phyloP scores from a whole-genome alignment of 495 filamentous ascomycete genomes.

The Penicillium egyptiacum region DNA sequence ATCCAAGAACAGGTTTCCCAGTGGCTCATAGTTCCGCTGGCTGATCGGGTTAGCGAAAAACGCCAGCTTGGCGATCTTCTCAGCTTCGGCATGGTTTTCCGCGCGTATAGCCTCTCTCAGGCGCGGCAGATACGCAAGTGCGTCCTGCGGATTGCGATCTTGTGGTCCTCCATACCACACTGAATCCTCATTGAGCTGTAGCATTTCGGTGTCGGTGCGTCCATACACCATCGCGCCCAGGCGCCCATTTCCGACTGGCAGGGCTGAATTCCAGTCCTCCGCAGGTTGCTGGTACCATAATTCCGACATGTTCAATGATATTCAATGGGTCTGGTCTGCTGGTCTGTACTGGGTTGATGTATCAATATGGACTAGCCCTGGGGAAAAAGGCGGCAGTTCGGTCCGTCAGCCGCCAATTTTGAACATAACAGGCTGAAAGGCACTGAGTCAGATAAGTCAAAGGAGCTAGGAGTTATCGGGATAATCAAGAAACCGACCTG shows the following conservation, averaged over 20 bases:
- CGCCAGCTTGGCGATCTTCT: conserved; percentile 36
- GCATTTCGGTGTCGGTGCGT: conserved; percentile 42
- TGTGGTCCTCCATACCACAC: conserved; percentile 53
- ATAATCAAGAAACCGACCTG: background rate
- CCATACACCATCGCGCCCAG: conserved; percentile 54
- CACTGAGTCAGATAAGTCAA: background rate
- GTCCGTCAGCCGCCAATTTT: conserved; percentile 3
- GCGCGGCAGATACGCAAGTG: conserved; percentile 34
- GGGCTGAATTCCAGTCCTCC: conserved; percentile 26
- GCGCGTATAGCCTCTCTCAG: conserved; percentile 43
- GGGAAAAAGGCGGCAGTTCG: conserved; percentile 4
- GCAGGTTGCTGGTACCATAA: conserved; percentile 36
- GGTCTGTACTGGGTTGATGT: background rate
- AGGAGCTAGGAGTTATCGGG: background rate
- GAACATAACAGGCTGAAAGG: background rate
- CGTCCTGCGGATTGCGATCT: conserved; percentile 43
- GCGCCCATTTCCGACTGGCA: conserved; percentile 54
- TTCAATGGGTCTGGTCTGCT: background rate
- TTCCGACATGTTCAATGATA: conserved; percentile 25
- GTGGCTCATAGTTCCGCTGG: conserved; percentile 49
- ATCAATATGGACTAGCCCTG: background rate
- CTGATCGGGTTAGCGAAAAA: conserved; percentile 47
- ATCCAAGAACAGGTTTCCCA: conserved; percentile 46
- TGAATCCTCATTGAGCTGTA: conserved; percentile 55
- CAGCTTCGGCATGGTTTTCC: conserved; percentile 44